Percentiles rank a stretch among this genome's conserved stretches.
phyloP scores from a whole-genome alignment of 306 rosid species.

The Trifolium dubium region DNA sequence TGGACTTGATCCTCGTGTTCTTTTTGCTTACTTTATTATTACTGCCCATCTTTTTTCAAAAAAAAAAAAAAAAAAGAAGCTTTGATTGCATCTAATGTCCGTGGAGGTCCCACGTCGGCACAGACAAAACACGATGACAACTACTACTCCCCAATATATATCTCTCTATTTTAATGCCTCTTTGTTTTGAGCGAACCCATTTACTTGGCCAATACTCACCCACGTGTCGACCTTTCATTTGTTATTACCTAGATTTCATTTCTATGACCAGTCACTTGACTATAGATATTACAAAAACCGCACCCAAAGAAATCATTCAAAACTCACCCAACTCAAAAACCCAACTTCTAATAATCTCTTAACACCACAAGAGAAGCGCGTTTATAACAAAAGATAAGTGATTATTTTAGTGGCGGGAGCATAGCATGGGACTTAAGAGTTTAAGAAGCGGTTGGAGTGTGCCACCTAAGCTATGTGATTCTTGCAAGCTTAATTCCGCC shows the following conservation, averaged over 20 bases:
- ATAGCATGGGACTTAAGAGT: constrained; percentile 33
- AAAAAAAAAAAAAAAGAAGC: background rate
- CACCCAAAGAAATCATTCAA: constrained; percentile 39
- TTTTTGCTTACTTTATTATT: background rate
- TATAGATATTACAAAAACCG: constrained; percentile 50
- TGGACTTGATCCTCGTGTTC: background rate
- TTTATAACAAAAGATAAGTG: background rate
- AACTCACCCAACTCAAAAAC: constrained; percentile 18
- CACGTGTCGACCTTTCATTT: constrained; percentile 54
- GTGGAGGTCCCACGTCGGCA: constrained; percentile 70
- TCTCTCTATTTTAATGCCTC: constrained; percentile 31
- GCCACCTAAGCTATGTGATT: constrained; percentile 74
- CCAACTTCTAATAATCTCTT: background rate
- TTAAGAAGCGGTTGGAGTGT: constrained; percentile 53
- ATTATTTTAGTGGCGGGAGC: background rate
- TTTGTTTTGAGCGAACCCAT: constrained; percentile 30
- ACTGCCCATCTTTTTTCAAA: background rate
- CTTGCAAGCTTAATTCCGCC: constrained; percentile 67
- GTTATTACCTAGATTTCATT: constrained; percentile 62
- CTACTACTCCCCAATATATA: constrained; percentile 43
- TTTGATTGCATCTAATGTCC: constrained; percentile 42
- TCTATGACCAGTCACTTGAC: constrained; percentile 42
- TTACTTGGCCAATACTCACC: constrained; percentile 49
- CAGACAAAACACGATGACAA: constrained; percentile 61
- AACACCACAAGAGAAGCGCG: background rate